Conservation (phyloP, 106 monocot species). For the Dendrobium chrysotoxum region DNA sequence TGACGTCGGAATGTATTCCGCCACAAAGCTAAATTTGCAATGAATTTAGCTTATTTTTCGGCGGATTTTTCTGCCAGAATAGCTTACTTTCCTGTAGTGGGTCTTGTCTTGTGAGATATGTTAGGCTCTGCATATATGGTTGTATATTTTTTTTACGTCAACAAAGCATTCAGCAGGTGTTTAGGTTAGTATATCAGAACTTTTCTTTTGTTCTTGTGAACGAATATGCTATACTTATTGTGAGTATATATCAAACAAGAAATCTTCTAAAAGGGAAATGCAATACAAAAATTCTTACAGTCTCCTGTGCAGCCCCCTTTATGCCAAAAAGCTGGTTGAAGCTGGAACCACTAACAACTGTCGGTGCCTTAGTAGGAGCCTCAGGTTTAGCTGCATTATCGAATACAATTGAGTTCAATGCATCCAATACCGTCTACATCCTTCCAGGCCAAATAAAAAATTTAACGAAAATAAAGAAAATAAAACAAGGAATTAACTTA, state of each 20-base stretch:
- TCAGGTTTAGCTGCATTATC: constrained; percentile 23
- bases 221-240: too few species aligned
- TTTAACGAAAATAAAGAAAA: background rate
- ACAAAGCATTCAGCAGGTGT: too few species aligned
- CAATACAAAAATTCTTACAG: constrained; percentile 18
- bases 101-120: too few species aligned
- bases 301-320: constrained; percentile 57
- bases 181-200: too few species aligned
- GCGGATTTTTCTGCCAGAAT: too few species aligned
- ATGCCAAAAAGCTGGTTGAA: constrained; percentile 78
- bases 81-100: too few species aligned
- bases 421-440: background rate
- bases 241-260: background rate
- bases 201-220: too few species aligned
- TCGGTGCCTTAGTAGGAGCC: constrained; percentile 30
- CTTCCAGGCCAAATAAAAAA: background rate
- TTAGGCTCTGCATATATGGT: too few species aligned
- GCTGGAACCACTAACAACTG: constrained; percentile 36
- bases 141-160: too few species aligned
- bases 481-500: background rate
- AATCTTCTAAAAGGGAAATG: background rate
- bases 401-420: background rate
- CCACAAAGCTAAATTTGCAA: too few species aligned
- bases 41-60: too few species aligned
- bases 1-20: too few species aligned